Conservation (phyloP, 495 filamentous ascomycete genomes). For the Massariosphaeria phaeospora region DNA sequence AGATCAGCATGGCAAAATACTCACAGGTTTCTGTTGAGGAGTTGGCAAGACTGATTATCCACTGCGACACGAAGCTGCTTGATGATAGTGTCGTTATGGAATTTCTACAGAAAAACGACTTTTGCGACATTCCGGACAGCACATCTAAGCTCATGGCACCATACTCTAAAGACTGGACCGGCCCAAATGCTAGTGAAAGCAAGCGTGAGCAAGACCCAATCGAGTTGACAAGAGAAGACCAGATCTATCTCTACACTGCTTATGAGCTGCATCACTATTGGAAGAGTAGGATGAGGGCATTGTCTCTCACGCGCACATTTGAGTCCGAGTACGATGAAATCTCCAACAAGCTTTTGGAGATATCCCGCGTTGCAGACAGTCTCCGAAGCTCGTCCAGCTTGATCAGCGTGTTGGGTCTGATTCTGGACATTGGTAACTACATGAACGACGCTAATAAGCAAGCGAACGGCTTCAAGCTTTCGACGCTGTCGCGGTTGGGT, state of each 20-base stretch:
- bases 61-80: conserved; percentile 85
- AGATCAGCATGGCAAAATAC: conserved; percentile 90
- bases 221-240: conserved; percentile 90
- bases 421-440: conserved; percentile 96
- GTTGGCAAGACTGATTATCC: conserved; percentile 86
- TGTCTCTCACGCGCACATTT: conserved; percentile 76
- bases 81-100: conserved; percentile 97
- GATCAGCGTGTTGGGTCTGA: conserved; percentile 93
- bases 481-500: conserved; percentile 84
- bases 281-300: conserved; percentile 92
- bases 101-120: conserved; percentile 84
- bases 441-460: conserved; percentile 99
- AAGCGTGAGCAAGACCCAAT: conserved; percentile 79
- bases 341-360: conserved; percentile 69
- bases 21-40: conserved; percentile 73
- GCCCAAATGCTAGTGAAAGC: conserved; percentile 71
- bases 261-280: conserved; percentile 97
- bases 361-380: conserved; percentile 82
- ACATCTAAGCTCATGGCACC: conserved; percentile 85
- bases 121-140: conserved; percentile 89
- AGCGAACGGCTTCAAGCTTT: conserved; percentile 94
- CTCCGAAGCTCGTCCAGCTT: conserved; percentile 83
- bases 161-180: conserved; percentile 95
- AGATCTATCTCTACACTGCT: conserved; percentile 88
- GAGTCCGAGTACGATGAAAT: conserved; percentile 91